Evolutionary conservation across 1,284 basidiomycete genomes (phyloP).

Genomic region (Ceratobasidium sp.): DNA sequence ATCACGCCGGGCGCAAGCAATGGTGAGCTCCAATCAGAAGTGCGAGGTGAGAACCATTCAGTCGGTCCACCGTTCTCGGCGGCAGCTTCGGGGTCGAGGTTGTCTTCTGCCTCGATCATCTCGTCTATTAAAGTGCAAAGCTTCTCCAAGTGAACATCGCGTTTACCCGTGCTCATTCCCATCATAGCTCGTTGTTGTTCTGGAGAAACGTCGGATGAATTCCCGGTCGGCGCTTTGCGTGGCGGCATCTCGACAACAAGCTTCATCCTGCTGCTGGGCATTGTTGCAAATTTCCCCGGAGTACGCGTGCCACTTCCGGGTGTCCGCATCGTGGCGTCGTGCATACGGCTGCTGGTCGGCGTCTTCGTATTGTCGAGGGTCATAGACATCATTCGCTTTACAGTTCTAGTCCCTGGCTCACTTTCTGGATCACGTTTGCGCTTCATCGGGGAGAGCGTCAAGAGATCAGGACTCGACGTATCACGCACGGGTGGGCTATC

Average conservation of each 20-base stretch:
- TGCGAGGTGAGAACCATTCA: constrained; percentile 71
- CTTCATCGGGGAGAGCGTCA: constrained; percentile 29
- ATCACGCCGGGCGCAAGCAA: constrained; percentile 67
- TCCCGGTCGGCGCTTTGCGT: constrained; percentile 55
- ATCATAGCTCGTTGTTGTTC: constrained; percentile 1
- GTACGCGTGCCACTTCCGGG: constrained; percentile 5
- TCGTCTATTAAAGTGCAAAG: constrained; percentile 77
- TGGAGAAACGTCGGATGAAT: constrained; percentile 64
- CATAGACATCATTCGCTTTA: constrained; percentile 82
- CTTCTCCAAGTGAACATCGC: constrained; percentile 70
- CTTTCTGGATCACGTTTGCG: constrained; percentile 27
- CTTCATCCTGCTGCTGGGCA: constrained; percentile 17
- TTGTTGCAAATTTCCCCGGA: not conserved
- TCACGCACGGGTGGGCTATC: constrained; percentile 34
- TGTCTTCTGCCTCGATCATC: constrained; percentile 88
- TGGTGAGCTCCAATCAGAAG: constrained; percentile 63
- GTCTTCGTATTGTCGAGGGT: constrained; percentile 58
- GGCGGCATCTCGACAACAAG: constrained; percentile 28
- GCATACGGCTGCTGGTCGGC: not conserved
- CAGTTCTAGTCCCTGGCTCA: constrained; percentile 68
- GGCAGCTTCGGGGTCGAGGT: constrained; percentile 70
- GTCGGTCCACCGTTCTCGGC: constrained; percentile 43
- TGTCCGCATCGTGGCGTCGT: constrained; percentile 33
- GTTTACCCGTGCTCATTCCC: constrained; percentile 38
- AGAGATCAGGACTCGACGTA: constrained; percentile 34